Evolutionary conservation across 176 grass and related monocot species (phyloP).

Genomic region (Avena atlantica): DNA sequence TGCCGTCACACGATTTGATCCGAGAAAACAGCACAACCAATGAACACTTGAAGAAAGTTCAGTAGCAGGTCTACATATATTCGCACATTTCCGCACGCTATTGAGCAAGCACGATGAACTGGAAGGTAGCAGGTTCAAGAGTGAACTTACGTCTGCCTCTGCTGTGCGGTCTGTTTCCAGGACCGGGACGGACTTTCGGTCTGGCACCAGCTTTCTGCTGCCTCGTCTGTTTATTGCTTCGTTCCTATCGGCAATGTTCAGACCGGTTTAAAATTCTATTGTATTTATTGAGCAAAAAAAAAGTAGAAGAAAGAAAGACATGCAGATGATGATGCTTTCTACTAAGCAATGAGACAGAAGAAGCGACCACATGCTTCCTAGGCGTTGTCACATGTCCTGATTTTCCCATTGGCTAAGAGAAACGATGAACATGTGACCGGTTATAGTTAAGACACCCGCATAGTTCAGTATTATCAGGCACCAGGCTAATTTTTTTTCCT

Average conservation of each 20-base stretch:
- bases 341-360: background rate
- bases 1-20: background rate
- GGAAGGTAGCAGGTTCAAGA: background rate
- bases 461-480: no score
- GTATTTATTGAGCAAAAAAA: no score
- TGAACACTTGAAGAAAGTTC: background rate
- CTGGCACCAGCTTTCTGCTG: constrained; percentile 42
- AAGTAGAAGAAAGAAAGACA: background rate
- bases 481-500: no score
- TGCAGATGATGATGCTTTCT: background rate
- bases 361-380: no score
- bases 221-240: constrained; percentile 39
- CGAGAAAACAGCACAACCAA: background rate
- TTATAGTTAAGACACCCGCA: background rate
- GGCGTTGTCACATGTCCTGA: no score
- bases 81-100: background rate
- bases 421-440: no score
- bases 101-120: background rate
- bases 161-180: constrained; percentile 31
- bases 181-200: constrained; percentile 29
- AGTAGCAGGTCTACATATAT: background rate
- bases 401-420: background rate
- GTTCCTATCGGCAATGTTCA: constrained; percentile 41
- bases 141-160: constrained; percentile 41
- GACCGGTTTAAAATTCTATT: background rate